Evolutionary conservation across 2,329 filamentous ascomycete species (phyloP).

Genomic region (Aspergillus sp.): DNA sequence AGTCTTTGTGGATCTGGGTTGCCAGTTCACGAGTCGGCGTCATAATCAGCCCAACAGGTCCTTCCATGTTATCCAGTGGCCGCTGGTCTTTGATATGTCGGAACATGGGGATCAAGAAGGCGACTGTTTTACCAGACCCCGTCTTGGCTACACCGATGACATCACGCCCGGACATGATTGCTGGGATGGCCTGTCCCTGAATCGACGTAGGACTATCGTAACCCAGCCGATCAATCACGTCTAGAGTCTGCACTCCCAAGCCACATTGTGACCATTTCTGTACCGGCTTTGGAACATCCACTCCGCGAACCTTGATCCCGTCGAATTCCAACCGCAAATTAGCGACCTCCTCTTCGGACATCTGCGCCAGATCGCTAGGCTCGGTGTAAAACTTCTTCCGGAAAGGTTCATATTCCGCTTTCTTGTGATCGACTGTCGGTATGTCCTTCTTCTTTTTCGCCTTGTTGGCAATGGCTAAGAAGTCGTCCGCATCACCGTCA

Average conservation of each 20-base stretch:
- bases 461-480: slow-evolving; percentile 62
- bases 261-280: slow-evolving; percentile 97
- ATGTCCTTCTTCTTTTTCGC: slow-evolving; percentile 92
- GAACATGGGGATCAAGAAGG: slow-evolving; percentile 95
- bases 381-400: slow-evolving; percentile 95
- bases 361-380: slow-evolving; percentile 75
- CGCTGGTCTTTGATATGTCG: slow-evolving; percentile 94
- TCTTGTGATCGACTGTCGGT: slow-evolving; percentile 81
- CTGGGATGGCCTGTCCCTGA: slow-evolving; percentile 90
- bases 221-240: slow-evolving; percentile 76
- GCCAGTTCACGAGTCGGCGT: slow-evolving; percentile 93
- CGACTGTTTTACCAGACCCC: slow-evolving; percentile 94
- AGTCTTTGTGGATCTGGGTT: slow-evolving; percentile 89
- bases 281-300: slow-evolving; percentile 87
- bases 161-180: slow-evolving; percentile 94
- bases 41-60: slow-evolving; percentile 84
- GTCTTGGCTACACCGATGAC: slow-evolving; percentile 97
- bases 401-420: slow-evolving; percentile 80
- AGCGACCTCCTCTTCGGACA: slow-evolving; percentile 81
- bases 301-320: slow-evolving; percentile 88
- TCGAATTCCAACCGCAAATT: slow-evolving; percentile 84
- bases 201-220: slow-evolving; percentile 91
- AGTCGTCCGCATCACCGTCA: slow-evolving; percentile 63
- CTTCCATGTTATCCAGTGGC: slow-evolving; percentile 77
- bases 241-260: slow-evolving; percentile 78